Conservation (phyloP, 305 asterid genomes). For the Solanum chacoense region DNA sequence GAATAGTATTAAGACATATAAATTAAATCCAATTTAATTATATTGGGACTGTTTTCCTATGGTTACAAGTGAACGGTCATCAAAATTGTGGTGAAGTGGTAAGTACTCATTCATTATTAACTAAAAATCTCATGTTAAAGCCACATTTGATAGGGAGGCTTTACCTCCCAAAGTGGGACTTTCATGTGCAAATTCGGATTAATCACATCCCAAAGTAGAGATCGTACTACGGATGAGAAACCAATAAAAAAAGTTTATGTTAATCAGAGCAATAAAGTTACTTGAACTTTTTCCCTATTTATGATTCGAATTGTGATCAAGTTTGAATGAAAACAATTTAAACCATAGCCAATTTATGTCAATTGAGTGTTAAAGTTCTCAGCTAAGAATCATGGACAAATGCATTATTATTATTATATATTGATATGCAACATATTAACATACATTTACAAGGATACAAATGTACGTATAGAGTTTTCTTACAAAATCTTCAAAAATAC, state of each 20-base stretch:
- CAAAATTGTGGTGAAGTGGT: no score
- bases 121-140: neutral
- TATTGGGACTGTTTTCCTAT: neutral
- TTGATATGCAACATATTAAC: neutral
- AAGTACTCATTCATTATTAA: fast-evolving
- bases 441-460: neutral
- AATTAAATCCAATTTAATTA: no score
- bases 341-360: neutral
- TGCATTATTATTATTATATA: neutral
- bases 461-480: neutral
- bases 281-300: neutral
- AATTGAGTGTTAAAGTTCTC: neutral
- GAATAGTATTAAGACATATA: no score
- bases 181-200: neutral
- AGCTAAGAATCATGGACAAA: neutral
- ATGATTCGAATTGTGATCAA: neutral
- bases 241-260: neutral
- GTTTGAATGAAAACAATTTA: neutral
- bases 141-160: neutral
- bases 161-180: neutral
- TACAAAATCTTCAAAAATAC: neutral
- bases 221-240: neutral
- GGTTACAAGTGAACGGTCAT: no score
- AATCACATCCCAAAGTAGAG: neutral
- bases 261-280: neutral